Percentiles rank a stretch among this genome's conserved stretches.
phyloP scores from a whole-genome alignment of 257 asterid species.

The Hygrophila difformis region DNA sequence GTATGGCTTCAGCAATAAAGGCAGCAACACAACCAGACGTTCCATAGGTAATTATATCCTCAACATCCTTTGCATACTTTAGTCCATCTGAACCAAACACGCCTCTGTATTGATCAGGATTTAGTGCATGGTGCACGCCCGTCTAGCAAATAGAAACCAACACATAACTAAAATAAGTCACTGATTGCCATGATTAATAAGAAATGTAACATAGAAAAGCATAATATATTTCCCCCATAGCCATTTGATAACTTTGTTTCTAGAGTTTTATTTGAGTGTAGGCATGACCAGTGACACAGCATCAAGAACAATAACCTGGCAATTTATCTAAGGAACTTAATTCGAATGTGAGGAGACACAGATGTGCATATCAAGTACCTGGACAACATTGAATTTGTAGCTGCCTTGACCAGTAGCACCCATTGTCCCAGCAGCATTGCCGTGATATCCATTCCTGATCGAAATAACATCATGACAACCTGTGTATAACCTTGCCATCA shows the following conservation, averaged over 20 bases:
- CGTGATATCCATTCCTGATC: slow-evolving; percentile 85
- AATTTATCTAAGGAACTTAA: not conserved
- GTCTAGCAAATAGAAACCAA: slow-evolving; percentile 34
- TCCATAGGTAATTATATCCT: slow-evolving; percentile 74
- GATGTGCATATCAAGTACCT: slow-evolving; percentile 31
- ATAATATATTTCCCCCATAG: slow-evolving; percentile 7
- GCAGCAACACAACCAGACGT: slow-evolving; percentile 81
- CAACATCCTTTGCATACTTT: slow-evolving; percentile 82
- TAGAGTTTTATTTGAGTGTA: not conserved
- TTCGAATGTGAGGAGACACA: too few species aligned
- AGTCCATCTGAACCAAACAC: slow-evolving; percentile 72
- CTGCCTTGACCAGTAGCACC: slow-evolving; percentile 76
- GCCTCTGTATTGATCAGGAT: slow-evolving; percentile 96
- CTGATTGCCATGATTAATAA: too few species aligned
- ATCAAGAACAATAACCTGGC: not conserved
- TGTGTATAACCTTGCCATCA: slow-evolving; percentile 74
- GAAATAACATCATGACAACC: slow-evolving; percentile 77
- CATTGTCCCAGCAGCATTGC: slow-evolving; percentile 89
- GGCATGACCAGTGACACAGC: not conserved
- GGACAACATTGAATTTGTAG: slow-evolving; percentile 82
- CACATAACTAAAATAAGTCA: too few species aligned
- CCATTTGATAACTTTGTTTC: not conserved
- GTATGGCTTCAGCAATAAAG: slow-evolving; percentile 85
- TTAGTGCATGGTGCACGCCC: slow-evolving; percentile 86
- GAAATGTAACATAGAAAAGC: too few species aligned